Evolutionary conservation across 108 stramenopile genomes (phyloP).

Genomic region (Cyclostephanos tholiformis): DNA sequence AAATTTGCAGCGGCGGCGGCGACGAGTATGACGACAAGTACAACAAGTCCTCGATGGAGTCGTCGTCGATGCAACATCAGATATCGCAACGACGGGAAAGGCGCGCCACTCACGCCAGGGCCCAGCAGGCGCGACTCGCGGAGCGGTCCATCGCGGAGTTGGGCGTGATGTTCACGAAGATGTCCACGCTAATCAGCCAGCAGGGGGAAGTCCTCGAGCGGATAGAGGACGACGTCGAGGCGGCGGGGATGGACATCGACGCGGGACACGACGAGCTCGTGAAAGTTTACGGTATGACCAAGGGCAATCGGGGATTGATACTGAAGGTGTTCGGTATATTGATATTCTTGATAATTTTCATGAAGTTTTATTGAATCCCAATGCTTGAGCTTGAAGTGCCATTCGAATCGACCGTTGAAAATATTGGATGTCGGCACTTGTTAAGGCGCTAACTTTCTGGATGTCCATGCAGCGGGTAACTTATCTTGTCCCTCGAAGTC

Average conservation of each 20-base stretch:
- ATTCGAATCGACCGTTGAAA: too few species aligned
- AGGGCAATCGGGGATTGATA: conserved; percentile 86
- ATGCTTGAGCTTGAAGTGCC: background rate
- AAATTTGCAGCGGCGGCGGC: conserved; percentile 38
- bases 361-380: conserved; percentile 68
- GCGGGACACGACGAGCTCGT: conserved; percentile 83
- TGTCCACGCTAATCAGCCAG: conserved; percentile 66
- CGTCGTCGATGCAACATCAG: conserved; percentile 56
- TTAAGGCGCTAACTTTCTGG: too few species aligned
- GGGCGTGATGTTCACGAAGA: conserved; percentile 78
- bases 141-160: conserved; percentile 74
- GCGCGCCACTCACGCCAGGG: conserved; percentile 69
- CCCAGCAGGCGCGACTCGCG: conserved; percentile 74
- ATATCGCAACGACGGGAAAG: conserved; percentile 68
- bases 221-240: conserved; percentile 90
- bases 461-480: too few species aligned
- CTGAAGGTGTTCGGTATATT: conserved; percentile 83
- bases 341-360: conserved; percentile 86
- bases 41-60: conserved; percentile 39
- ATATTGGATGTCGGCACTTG: too few species aligned
- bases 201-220: conserved; percentile 84
- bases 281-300: conserved; percentile 74
- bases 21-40: conserved; percentile 51
- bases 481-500: too few species aligned
- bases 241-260: conserved; percentile 67